phyloP scores from a whole-genome alignment of 163 green algal genomes.

The Scenedesmus sp. region DNA sequence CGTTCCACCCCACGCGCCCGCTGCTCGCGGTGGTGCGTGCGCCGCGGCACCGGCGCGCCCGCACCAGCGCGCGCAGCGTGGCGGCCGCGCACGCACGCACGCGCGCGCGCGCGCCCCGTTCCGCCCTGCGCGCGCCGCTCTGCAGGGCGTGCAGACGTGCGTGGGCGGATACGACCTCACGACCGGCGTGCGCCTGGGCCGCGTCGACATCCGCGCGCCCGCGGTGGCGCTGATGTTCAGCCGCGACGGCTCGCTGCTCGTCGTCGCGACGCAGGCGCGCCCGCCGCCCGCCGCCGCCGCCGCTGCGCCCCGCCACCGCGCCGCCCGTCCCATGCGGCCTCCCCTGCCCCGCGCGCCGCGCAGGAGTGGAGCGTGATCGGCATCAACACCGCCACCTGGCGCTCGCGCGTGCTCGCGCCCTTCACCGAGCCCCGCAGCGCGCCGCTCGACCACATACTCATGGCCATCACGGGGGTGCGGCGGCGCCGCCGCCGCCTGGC shows the following conservation, averaged over 20 bases:
- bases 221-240: constrained; percentile 63
- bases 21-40: constrained; percentile 56
- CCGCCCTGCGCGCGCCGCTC: not conserved
- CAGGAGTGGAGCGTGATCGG: constrained; percentile 57
- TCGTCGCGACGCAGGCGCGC: constrained; percentile 61
- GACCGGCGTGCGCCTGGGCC: constrained; percentile 59
- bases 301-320: too few relatives aligned
- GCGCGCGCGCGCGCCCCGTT: too few relatives aligned
- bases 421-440: constrained; percentile 29
- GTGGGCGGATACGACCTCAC: constrained; percentile 69
- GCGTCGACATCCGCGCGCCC: constrained; percentile 56
- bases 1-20: constrained; percentile 50
- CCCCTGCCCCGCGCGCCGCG: not conserved
- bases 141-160: constrained; percentile 51
- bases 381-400: constrained; percentile 54
- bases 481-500: too few relatives aligned
- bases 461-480: constrained; percentile 31
- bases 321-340: too few relatives aligned
- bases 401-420: constrained; percentile 47
- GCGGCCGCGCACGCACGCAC: not conserved
- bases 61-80: constrained; percentile 1
- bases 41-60: not conserved
- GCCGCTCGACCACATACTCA: constrained; percentile 44
- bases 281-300: too few relatives aligned
- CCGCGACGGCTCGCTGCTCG: constrained; percentile 59